Percentiles rank a stretch among this genome's conserved stretches.
These are phyloP conservation scores for Colletotrichum orbiculare DNA, from an alignment of 2,329 filamentous ascomycete species.

Conservation along the genomic window DNA sequence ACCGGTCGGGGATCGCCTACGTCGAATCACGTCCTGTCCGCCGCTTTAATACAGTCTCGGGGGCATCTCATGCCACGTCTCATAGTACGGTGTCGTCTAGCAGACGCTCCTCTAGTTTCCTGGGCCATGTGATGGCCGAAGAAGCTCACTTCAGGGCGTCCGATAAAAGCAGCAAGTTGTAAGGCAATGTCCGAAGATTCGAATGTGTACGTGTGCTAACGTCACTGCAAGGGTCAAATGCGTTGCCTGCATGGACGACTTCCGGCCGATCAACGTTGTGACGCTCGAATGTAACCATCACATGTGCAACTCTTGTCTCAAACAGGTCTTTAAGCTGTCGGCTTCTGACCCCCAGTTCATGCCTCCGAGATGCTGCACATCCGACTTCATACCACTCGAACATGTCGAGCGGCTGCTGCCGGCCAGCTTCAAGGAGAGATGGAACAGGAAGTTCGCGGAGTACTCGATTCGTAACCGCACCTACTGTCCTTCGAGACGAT, in stretches of 20 bases:
- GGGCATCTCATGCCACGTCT: slow-evolving; percentile 36
- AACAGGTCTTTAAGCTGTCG: slow-evolving; percentile 79
- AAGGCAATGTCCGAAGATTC: slow-evolving; percentile 32
- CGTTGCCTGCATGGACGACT: slow-evolving; percentile 77
- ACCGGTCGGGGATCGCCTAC: slow-evolving; percentile 27
- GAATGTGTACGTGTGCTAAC: slow-evolving; percentile 33
- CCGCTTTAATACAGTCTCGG: slow-evolving; percentile 32
- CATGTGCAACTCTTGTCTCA: slow-evolving; percentile 84
- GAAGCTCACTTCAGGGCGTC: slow-evolving; percentile 35
- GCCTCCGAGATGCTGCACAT: slow-evolving; percentile 84
- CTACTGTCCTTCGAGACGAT: slow-evolving; percentile 79
- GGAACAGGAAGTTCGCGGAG: slow-evolving; percentile 85
- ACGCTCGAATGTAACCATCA: slow-evolving; percentile 82
- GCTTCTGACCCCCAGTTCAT: slow-evolving; percentile 82
- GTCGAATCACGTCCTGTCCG: slow-evolving; percentile 18
- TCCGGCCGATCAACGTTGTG: slow-evolving; percentile 71
- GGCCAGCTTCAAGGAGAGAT: slow-evolving; percentile 77
- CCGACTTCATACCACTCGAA: slow-evolving; percentile 77
- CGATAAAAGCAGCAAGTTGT: slow-evolving; percentile 44
- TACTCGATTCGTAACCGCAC: slow-evolving; percentile 79
- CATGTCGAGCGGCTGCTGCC: slow-evolving; percentile 83
- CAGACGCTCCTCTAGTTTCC: slow-evolving; percentile 20
- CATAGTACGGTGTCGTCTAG: slow-evolving; percentile 35
- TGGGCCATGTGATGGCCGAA: slow-evolving; percentile 24
- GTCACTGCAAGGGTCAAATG: slow-evolving; percentile 71